phyloP scores from a whole-genome alignment of 1,139 yeast genomes.

The Suhomyces chickasaworum region DNA sequence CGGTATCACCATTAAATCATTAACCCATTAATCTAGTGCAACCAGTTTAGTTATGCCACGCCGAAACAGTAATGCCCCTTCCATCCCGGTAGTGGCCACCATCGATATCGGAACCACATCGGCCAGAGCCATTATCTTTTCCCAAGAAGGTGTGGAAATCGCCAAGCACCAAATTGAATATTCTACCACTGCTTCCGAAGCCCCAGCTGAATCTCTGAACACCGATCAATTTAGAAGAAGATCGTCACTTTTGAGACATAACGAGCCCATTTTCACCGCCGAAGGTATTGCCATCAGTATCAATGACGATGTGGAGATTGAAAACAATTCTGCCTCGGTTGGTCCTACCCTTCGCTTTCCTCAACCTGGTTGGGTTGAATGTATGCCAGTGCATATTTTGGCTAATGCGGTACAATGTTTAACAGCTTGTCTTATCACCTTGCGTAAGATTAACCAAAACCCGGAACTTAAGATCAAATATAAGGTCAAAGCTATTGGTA shows the following conservation, averaged over 20 bases:
- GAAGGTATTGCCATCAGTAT: conserved; percentile 72
- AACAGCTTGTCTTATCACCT: conserved; percentile 60
- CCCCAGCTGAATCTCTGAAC: conserved; percentile 46
- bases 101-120: conserved; percentile 95
- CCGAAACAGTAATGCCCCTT: conserved; percentile 42
- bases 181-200: conserved; percentile 68
- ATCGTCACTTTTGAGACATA: conserved; percentile 50
- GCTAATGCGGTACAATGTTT: conserved; percentile 81
- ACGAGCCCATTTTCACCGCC: conserved; percentile 65
- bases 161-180: conserved; percentile 91
- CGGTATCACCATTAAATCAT: neutral
- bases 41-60: conserved; percentile 34
- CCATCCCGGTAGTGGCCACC: conserved; percentile 61
- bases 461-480: conserved; percentile 53
- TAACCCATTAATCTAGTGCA: neutral
- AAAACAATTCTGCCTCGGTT: conserved; percentile 53
- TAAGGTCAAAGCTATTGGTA: conserved; percentile 67
- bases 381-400: conserved; percentile 83
- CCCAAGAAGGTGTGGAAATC: conserved; percentile 70
- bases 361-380: conserved; percentile 91
- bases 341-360: conserved; percentile 76
- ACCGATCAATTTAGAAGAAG: conserved; percentile 56
- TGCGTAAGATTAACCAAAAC: conserved; percentile 59
- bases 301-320: conserved; percentile 62
- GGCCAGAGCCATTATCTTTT: conserved; percentile 85